Evolutionary conservation across 1,284 basidiomycete species (phyloP).

Genomic region (Fistulinella cinereoalba): DNA sequence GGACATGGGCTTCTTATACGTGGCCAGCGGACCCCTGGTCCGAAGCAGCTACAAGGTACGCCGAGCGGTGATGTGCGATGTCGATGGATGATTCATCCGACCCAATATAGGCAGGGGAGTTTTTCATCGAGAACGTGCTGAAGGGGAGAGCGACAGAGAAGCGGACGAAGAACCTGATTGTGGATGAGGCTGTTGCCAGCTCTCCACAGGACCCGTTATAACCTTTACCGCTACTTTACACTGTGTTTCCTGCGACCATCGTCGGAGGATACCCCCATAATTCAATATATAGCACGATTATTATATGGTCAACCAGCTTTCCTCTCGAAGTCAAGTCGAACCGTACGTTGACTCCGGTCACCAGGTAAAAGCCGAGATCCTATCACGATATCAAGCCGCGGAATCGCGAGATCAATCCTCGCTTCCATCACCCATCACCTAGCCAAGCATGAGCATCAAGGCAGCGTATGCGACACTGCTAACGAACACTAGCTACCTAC

Average conservation of each 20-base stretch:
- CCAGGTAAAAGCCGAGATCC: too few species aligned
- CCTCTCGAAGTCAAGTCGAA: too few species aligned
- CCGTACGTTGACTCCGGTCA: too few species aligned
- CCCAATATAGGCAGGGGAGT: slow-evolving; percentile 75
- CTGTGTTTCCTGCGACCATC: neutral
- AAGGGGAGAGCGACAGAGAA: slow-evolving; percentile 53
- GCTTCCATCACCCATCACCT: neutral
- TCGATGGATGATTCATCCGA: slow-evolving; percentile 10
- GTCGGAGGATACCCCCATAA: neutral
- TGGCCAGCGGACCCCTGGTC: slow-evolving; percentile 94
- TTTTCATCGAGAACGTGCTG: slow-evolving; percentile 88
- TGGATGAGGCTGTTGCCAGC: slow-evolving; percentile 18
- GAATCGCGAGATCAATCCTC: neutral
- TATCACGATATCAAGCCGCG: neutral
- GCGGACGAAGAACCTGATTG: slow-evolving; percentile 37
- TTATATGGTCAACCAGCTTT: too few species aligned
- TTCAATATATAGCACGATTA: too few species aligned
- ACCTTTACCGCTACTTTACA: neutral
- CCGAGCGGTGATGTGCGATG: slow-evolving; percentile 1
- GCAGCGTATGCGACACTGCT: slow-evolving; percentile 63
- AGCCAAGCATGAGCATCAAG: slow-evolving; percentile 28
- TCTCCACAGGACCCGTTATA: slow-evolving; percentile 10
- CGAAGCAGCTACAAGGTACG: slow-evolving; percentile 94
- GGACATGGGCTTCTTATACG: slow-evolving; percentile 94
- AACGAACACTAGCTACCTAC: slow-evolving; percentile 67